Evolutionary conservation across 306 rosid genomes (phyloP).

Genomic region (Astragalus glycyphyllos): DNA sequence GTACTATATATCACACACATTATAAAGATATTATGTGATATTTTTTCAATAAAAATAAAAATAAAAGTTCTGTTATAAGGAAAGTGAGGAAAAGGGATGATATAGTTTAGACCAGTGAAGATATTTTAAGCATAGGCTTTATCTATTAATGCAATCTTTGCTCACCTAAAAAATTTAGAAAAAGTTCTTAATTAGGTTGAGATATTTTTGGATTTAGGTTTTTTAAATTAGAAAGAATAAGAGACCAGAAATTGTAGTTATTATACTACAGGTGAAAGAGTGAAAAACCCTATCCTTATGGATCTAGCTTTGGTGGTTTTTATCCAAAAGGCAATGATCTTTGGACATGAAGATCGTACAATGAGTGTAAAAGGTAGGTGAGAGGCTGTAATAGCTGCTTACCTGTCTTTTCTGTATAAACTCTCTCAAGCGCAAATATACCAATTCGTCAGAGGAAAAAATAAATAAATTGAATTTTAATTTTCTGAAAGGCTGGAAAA

Average conservation of each 20-base stretch:
- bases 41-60: no score
- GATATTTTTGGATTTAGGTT: conserved; percentile 1
- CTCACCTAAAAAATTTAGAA: not conserved
- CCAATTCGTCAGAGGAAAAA: conserved; percentile 28
- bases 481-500: conserved; percentile 50
- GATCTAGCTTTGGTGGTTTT: conserved; percentile 34
- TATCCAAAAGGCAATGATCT: conserved; percentile 44
- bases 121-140: no score
- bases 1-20: no score
- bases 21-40: not conserved
- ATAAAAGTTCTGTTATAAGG: not conserved
- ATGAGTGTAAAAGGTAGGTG: conserved; percentile 48
- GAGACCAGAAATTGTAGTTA: not conserved
- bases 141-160: no score
- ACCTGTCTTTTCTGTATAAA: conserved; percentile 44
- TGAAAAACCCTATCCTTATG: conserved; percentile 31
- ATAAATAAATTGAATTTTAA: conserved; percentile 19
- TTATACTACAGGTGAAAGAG: conserved; percentile 1
- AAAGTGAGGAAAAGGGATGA: conserved; percentile 40
- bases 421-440: conserved; percentile 36
- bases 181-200: not conserved
- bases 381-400: conserved; percentile 49
- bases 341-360: conserved; percentile 36
- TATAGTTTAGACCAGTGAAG: conserved; percentile 44
- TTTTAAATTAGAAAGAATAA: not conserved